A percentile compares a stretch with the other conserved stretches of the same genome.
Evolutionary conservation across 345 rosid genomes (phyloP).

Genomic region (Firmiana major): DNA sequence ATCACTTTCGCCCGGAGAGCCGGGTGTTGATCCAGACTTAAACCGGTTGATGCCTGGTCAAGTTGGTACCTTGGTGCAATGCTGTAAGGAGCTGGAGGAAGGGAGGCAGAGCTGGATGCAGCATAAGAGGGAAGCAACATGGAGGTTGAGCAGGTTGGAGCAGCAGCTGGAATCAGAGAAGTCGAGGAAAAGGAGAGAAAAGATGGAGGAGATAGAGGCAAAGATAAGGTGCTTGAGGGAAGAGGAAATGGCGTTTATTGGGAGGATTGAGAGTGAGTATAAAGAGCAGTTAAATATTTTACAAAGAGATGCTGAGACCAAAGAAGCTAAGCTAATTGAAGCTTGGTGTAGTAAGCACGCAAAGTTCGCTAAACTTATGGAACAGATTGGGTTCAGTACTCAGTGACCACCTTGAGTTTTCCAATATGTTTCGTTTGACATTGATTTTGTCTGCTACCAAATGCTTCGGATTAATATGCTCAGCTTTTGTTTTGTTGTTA

Average conservation of each 20-base stretch:
- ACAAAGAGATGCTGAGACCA: slow-evolving; percentile 21
- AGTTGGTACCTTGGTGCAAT: slow-evolving; percentile 13
- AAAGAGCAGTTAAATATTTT: slow-evolving; percentile 18
- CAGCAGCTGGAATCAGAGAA: slow-evolving; percentile 28
- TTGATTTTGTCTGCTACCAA: background rate
- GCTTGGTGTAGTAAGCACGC: slow-evolving; percentile 23
- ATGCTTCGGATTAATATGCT: background rate
- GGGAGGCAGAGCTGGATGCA: slow-evolving; percentile 28
- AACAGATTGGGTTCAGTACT: slow-evolving; percentile 16
- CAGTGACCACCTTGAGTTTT: background rate
- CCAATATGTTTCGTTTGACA: background rate
- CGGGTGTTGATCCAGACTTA: background rate
- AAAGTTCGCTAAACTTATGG: slow-evolving; percentile 18
- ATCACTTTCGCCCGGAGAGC: slow-evolving; percentile 14
- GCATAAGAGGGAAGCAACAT: slow-evolving; percentile 28
- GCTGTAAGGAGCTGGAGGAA: slow-evolving; percentile 27
- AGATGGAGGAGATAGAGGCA: slow-evolving; percentile 25
- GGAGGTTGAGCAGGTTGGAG: slow-evolving; percentile 30
- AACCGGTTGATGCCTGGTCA: slow-evolving; percentile 15
- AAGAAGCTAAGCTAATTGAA: slow-evolving; percentile 8
- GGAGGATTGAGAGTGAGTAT: slow-evolving; percentile 22
- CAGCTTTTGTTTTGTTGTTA: background rate
- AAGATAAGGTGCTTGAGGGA: slow-evolving; percentile 23
- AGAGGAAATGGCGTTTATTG: slow-evolving; percentile 17
- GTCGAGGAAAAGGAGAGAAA: slow-evolving; percentile 22